Conservation (phyloP, 441 rosid genomes). For the Jatropha podagrica region DNA sequence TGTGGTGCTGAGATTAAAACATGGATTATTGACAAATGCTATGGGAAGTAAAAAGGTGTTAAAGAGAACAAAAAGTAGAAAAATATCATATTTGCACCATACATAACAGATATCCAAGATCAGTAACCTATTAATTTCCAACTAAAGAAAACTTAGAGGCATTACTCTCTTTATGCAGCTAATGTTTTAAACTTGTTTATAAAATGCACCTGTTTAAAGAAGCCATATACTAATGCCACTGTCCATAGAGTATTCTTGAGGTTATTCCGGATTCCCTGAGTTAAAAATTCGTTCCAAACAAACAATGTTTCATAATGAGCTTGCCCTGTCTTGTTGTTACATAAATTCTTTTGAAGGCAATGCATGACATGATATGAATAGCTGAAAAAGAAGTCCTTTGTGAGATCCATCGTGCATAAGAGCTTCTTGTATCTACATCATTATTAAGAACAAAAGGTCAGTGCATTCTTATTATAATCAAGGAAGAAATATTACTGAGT, state of each 20-base stretch:
- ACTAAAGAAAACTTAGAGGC: neutral
- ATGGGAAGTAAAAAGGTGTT: neutral
- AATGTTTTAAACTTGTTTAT: slow-evolving; percentile 2
- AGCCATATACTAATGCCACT: slow-evolving; percentile 91
- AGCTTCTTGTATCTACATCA: slow-evolving; percentile 95
- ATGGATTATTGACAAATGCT: too few relatives aligned
- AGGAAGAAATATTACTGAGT: slow-evolving; percentile 6
- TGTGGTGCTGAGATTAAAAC: neutral
- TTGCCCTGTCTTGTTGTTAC: slow-evolving; percentile 55
- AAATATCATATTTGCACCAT: neutral
- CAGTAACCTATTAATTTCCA: neutral
- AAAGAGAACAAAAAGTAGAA: neutral
- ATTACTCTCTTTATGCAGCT: neutral
- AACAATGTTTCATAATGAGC: slow-evolving; percentile 86
- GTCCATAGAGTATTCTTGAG: slow-evolving; percentile 91
- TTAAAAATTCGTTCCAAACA: slow-evolving; percentile 97
- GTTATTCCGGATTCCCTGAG: slow-evolving; percentile 78
- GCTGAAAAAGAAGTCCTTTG: slow-evolving; percentile 98
- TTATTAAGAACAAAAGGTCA: slow-evolving; percentile 29
- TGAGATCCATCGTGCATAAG: slow-evolving; percentile 83
- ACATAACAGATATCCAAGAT: neutral
- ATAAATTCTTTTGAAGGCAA: slow-evolving; percentile 84
- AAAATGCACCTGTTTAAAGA: slow-evolving; percentile 88
- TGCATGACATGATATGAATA: slow-evolving; percentile 93
- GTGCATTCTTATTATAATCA: slow-evolving; percentile 15